Base-by-base conservation (phyloP, 2,329 filamentous ascomycete species). In the Huntiella abstrusa region DNA sequence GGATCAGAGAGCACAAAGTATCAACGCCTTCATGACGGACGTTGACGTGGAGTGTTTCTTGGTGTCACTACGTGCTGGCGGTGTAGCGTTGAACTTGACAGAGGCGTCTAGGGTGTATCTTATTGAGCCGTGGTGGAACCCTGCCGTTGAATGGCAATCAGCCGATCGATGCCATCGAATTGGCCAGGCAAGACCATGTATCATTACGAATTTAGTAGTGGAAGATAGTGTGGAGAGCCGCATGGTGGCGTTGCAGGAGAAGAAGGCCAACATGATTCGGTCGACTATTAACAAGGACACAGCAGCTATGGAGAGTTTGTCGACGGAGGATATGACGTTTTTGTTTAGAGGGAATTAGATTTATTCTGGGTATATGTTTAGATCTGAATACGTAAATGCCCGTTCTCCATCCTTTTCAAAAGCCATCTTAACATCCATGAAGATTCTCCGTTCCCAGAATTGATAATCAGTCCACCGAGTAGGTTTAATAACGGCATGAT, bases 91-190 rank as follows among this genome's bases (percentile, higher is more conserved):
- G 52, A 98, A 98, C 57, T 64, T 98, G 50, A 96, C 88, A 0
- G 91, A 98, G 61, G 91, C 91, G 1, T 93, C 84, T 2, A 73
- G 84, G 42, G 91, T 98, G 7, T 96, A 94, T 61, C 95, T 96
- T 51, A 78, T 96, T 49, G 91, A 98, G 56, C 91, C 91, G 69
- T 96, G 91, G 91, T 98, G 91, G 91, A 96, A 96, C 55, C 91
- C 91, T n/a, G 87, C 87, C n/a, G 88, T 88, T 0, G 91, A 98
- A 64, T 98, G 91, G 91, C 91, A 98, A 63, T 91, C 83, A 51
- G 91, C 91, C 2, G 91, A 98, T 60, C 75, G 83, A 53, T 86
- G 82, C 57, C 91, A 96, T 63, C 86, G 91, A 47, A 98, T 96
- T 54, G 91, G 91, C 32, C 91, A 98, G 65, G 83, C 79, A 41